Conservation (phyloP, 805 yeast genomes). For the Yarrowia porcina region DNA sequence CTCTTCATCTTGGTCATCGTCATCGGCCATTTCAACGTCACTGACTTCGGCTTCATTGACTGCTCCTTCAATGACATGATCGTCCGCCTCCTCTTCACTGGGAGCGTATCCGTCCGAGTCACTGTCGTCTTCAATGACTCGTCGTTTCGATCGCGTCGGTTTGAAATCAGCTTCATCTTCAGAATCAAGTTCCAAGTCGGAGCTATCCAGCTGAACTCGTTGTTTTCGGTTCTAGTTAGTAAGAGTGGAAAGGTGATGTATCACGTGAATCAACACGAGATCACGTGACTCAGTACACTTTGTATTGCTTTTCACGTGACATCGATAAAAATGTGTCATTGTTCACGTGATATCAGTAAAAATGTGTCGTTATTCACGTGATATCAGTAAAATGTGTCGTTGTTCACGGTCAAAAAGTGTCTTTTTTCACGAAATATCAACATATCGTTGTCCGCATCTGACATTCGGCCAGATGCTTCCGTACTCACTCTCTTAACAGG, state of each 20-base stretch:
- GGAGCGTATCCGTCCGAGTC: conserved; percentile 7
- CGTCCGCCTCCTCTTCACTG: conserved; percentile 6
- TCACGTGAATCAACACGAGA: no score
- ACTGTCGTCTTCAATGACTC: conserved; percentile 12
- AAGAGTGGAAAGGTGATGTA: background rate
- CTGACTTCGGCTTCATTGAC: conserved; percentile 16
- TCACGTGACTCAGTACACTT: no score
- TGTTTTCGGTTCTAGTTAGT: conserved; percentile 14
- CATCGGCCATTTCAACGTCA: conserved; percentile 15
- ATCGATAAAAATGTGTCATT: no score
- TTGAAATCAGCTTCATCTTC: background rate
- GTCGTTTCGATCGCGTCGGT: background rate
- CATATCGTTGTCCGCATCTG: background rate
- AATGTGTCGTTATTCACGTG: no score
- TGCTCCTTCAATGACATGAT: conserved; percentile 12
- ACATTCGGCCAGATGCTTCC: background rate
- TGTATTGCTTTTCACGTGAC: no score
- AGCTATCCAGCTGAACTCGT: background rate
- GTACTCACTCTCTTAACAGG: conserved; percentile 21
- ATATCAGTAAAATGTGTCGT: no score
- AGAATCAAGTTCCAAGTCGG: background rate
- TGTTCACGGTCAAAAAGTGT: no score
- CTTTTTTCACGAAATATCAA: no score
- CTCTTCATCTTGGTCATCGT: conserved; percentile 6
- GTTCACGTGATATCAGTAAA: no score